Evolutionary conservation across 2,329 filamentous ascomycete species (phyloP), one percentile per base, ranked within the genome.

Genomic region (Neonectria punicea): DNA sequence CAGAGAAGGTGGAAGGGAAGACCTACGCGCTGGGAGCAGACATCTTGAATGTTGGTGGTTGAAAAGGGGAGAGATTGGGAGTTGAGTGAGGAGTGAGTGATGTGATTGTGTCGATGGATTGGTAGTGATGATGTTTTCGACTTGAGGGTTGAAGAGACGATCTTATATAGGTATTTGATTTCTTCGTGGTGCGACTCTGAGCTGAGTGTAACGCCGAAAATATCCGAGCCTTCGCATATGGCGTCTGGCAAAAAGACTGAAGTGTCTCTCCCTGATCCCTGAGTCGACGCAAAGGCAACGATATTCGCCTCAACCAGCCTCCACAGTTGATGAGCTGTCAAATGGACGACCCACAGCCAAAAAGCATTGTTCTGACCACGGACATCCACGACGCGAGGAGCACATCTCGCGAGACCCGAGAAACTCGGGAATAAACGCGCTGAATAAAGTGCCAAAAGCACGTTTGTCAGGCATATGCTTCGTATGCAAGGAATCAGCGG

Each of bases 21-120:
- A 61, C 72, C 72, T 72, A 74, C 72, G 70, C 70, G 32, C 13
- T 47, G 60, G 72, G 72, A 50, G 72, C 71, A 74, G 72, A 74
- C 72, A 74, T 72, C 34, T 71, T 68, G 68, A 54, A 68, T 46
- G 61, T 67, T 70, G 56, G 41, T 34, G 34, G 43, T 61, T 53
- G 66, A 66, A 44, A 63, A 58, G 58, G 56, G 44, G 34, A 1
- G 10, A 39, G 30, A 39, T 55, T 53, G 50, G 61, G 71, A 61
- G 67, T 71, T 67, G 65, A 68, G 44, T 70, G 49, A 34, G 14
- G 32, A 32, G 30, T 34, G 28, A 32, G 11, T 34, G 49, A 51
- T 9, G 30, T 34, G n/a, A 20, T 67, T 69, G 67, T 62, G 60
- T 68, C 65, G 57, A 62, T 68, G 71, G 71, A 65, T 53, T 73